Evolutionary conservation across 352 stramenopile genomes (phyloP).

Genomic region (Globisporangium nunn): DNA sequence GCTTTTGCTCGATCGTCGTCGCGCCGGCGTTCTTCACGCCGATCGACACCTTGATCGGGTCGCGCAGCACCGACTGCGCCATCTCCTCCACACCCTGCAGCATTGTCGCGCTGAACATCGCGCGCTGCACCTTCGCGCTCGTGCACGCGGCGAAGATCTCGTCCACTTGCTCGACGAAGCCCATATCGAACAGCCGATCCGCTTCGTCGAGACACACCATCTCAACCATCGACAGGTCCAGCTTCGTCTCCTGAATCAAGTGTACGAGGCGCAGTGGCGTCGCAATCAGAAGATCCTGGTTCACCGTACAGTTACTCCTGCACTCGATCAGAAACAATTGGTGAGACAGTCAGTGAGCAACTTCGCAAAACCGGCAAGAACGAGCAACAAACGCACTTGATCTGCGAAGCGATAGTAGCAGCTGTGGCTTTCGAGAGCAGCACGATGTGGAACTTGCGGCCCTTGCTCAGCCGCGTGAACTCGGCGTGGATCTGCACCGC

Average conservation of each 20-base stretch:
- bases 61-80: conserved; percentile 93
- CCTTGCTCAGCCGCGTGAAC: conserved; percentile 86
- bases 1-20: conserved; percentile 87
- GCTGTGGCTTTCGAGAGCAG: conserved; percentile 92
- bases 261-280: conserved; percentile 95
- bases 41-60: conserved; percentile 91
- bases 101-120: too few species aligned
- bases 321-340: conserved; percentile 9
- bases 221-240: conserved; percentile 85
- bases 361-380: neutral
- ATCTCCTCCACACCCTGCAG: conserved; percentile 90
- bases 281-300: conserved; percentile 94
- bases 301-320: conserved; percentile 65
- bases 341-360: neutral
- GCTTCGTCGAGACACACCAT: conserved; percentile 98
- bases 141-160: conserved; percentile 92
- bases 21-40: conserved; percentile 81
- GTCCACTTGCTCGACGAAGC: conserved; percentile 97
- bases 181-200: conserved; percentile 95
- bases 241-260: conserved; percentile 74
- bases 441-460: conserved; percentile 85
- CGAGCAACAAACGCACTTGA: conserved; percentile 32
- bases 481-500: conserved; percentile 96
- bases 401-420: conserved; percentile 57
- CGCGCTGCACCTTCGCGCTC: conserved; percentile 82